Evolutionary conservation across 768 basidiomycete species (phyloP), one percentile per base, ranked within the genome.

Genomic region (Rubroboletus satanas): DNA sequence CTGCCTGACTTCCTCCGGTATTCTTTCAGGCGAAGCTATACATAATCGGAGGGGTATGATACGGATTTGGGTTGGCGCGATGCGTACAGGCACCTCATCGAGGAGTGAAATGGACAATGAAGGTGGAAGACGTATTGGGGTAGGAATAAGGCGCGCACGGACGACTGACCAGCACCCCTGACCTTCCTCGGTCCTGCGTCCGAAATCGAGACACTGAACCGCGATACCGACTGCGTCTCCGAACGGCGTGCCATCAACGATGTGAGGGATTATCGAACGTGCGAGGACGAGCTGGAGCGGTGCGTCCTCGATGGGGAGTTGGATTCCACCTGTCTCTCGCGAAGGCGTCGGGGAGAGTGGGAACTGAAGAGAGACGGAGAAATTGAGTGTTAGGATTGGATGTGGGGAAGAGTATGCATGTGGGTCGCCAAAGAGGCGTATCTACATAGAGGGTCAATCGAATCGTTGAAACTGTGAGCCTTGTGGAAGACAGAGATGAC

Each of bases 351-450:
- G 32, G 12, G 32, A 36, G 33, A 14, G 52, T 6, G 63, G 57
- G 0, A 66, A 58, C 31, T 81, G 77, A 9, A 81, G 51, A 12
- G 75, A 71, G 26, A 85, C 73, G 0, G 68, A 66, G 45, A 92
- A 60, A 4, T 74, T 75, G 57, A 93, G 71, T 21, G 71, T 79
- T 54, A 90, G 80, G 12, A 75, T 71, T 0, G 90, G 91, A 4
- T 73, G 52, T 1, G 76, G 70, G 23, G 66, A 73, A 8, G 70
- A 71, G 10, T 71, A 60, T 15, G 66, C 70, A 32, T 60, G 71
- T 10, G 90, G 89, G 67, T 90, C 88, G 7, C 91, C 91, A 66
- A 93, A 95, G 45, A 93, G 76, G 58, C 92, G 77, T 53, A 93
- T 90, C 87, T 92, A 60, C 8, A 49, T 35, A 35, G 23, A 32